A percentile compares a stretch with the other conserved stretches of the same genome.
phyloP scores from a whole-genome alignment of 257 asterid genomes.

The Haberlea rhodopensis region DNA sequence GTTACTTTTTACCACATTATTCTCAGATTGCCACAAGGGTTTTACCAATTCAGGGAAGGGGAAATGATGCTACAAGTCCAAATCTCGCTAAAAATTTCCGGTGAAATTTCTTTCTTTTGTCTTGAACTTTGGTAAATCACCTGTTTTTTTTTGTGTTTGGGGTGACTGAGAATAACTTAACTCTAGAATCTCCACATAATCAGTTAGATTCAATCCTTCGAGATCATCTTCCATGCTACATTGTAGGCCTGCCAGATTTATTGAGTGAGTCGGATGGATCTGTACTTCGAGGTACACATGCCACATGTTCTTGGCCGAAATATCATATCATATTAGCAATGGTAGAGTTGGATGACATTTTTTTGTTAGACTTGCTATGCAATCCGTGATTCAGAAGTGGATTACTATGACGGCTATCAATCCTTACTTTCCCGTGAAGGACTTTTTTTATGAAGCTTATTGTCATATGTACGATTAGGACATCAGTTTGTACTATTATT shows the following conservation, averaged over 20 bases:
- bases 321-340: not conserved
- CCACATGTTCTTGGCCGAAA: not conserved
- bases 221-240: too few relatives aligned
- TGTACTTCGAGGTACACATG: not conserved
- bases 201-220: too few relatives aligned
- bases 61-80: slow-evolving; percentile 58
- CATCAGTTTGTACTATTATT: not conserved
- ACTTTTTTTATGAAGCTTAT: not conserved
- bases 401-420: not conserved
- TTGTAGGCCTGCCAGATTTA: not conserved
- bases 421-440: not conserved
- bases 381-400: not conserved
- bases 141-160: not conserved
- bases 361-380: slow-evolving; percentile 6
- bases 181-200: too few relatives aligned
- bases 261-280: too few relatives aligned
- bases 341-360: slow-evolving; percentile 18
- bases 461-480: not conserved
- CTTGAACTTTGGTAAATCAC: slow-evolving; percentile 10
- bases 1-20: slow-evolving; percentile 50
- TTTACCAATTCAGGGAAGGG: slow-evolving; percentile 52
- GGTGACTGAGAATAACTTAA: not conserved
- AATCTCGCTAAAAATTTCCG: slow-evolving; percentile 74
- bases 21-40: slow-evolving; percentile 43
- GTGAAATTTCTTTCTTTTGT: slow-evolving; percentile 39